Evolutionary conservation across 1,139 yeast genomes (phyloP), one percentile per base, ranked within the genome.

Genomic region (Geotrichum reessii): DNA sequence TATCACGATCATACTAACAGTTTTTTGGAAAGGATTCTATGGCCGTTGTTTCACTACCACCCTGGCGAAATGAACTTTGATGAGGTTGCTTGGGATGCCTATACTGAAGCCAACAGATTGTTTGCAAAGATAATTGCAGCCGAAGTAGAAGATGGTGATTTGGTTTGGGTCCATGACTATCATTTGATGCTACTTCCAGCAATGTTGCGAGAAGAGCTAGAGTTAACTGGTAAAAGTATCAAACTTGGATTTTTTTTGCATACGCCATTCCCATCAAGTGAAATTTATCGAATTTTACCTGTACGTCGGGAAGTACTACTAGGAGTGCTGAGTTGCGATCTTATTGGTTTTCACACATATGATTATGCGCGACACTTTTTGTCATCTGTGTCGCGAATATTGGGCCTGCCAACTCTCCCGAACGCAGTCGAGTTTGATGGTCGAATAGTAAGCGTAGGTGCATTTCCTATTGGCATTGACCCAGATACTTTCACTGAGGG

Each of bases 61-160:
- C 99, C 99, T 0, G 99, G 99, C 62, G 99, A 95, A 74, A 95
- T 95, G 88, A 91, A 89, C 71, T 95, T 95, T 71, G 99, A 95
- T 72, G 99, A 95, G 72, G 84, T 84, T 63, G 97, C 97, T 2
- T 95, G 99, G 99, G 93, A 93, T 55, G 98, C 98, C 1, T 95
- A 95, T 72, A 88, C 91, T 61, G 95, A 91, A 72, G 99, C 99
- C 19, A 95, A 95, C 71, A 76, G 85, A 62, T 78, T 81, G 63
- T 95, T 95, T 76, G 95, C 97, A 24, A 76, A 82, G 55, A 86
- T 80, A 49, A 85, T 95, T 62, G 84, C 91, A 17, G 76, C 79
- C 24, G 84, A 84, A 65, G 86, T 88, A 51, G 79, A 84, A 47
- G 96, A 91, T 65, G 85, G 88, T 61, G 99, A 95, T 71, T 77